A percentile compares a stretch with the other conserved stretches of the same genome.
These are phyloP conservation scores for Cadophora malorum DNA, from an alignment of 2,329 filamentous ascomycete genomes.

Conservation along the genomic window DNA sequence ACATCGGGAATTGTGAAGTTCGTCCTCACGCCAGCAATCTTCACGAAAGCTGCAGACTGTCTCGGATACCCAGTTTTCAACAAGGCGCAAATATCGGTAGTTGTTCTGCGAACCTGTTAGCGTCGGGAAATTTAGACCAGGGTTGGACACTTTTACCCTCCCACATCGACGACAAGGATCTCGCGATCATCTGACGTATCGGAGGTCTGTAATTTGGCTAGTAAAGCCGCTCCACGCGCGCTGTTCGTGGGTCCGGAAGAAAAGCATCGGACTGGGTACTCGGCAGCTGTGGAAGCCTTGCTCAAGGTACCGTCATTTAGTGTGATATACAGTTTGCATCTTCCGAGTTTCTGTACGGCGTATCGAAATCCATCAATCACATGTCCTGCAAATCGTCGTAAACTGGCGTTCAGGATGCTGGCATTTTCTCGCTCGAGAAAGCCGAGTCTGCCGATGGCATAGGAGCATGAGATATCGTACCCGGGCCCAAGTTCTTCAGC, in stretches of 20 bases:
- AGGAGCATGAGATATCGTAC: constrained; percentile 57
- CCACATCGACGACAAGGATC: constrained; percentile 59
- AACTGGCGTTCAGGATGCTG: constrained; percentile 67
- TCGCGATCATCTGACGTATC: constrained; percentile 37
- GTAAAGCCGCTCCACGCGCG: constrained; percentile 66
- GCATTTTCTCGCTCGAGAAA: constrained; percentile 69
- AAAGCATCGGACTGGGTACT: constrained; percentile 66
- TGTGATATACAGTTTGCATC: constrained; percentile 58
- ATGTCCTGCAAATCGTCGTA: constrained; percentile 61
- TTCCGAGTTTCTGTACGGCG: constrained; percentile 57
- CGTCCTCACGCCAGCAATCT: constrained; percentile 63
- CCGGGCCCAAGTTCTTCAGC: constrained; percentile 46
- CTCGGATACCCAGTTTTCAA: constrained; percentile 65
- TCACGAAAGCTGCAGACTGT: constrained; percentile 63
- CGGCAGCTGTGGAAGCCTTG: constrained; percentile 58
- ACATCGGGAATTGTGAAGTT: constrained; percentile 65
- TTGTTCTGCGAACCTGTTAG: constrained; percentile 52
- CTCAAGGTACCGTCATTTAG: constrained; percentile 70
- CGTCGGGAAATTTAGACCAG: background rate
- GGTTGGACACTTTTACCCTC: constrained; percentile 46
- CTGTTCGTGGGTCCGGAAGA: constrained; percentile 69
- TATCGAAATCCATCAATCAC: constrained; percentile 63
- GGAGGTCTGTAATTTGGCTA: constrained; percentile 45
- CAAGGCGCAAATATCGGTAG: constrained; percentile 64
- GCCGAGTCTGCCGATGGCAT: constrained; percentile 54